A percentile compares a stretch with the other conserved stretches of the same genome.
phyloP scores from a whole-genome alignment of 164 flowering plant genomes.

The Dillenia turbinata region DNA sequence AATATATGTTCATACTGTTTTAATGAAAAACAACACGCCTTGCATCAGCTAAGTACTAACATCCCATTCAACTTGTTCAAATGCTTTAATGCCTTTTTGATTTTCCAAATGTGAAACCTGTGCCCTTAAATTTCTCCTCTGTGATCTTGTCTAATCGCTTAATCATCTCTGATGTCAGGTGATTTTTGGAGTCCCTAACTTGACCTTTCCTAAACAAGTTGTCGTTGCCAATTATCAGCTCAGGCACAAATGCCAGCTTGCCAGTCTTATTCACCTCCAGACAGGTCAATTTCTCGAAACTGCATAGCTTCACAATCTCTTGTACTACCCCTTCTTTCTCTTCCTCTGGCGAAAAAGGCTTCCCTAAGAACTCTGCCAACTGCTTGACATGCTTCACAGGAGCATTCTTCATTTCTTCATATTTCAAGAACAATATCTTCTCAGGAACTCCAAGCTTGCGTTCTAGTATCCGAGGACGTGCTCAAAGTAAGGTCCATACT shows the following conservation, averaged over 20 bases:
- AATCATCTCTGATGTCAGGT: constrained; percentile 14
- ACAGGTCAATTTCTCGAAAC: constrained; percentile 26
- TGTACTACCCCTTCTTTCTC: constrained; percentile 11
- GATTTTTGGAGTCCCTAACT: constrained; percentile 19
- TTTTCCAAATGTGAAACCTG: constrained; percentile 13
- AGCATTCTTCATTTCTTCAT: constrained; percentile 14
- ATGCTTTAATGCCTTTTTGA: too few relatives aligned
- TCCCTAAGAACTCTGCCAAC: constrained; percentile 21
- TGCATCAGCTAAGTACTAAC: too few relatives aligned
- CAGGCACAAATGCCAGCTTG: not conserved
- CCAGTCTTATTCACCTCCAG: constrained; percentile 21
- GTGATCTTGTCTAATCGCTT: constrained; percentile 14
- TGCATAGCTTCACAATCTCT: constrained; percentile 14
- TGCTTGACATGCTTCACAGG: constrained; percentile 1
- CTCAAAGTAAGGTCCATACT: too few relatives aligned
- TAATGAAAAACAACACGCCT: too few relatives aligned
- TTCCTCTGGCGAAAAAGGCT: constrained; percentile 15
- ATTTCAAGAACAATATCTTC: constrained; percentile 9
- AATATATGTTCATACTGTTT: too few relatives aligned
- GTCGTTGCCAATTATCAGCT: not conserved
- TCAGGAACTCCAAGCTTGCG: not conserved
- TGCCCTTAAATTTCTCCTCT: constrained; percentile 9
- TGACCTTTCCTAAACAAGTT: constrained; percentile 14
- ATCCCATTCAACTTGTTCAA: too few relatives aligned
- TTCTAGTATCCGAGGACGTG: too few relatives aligned